These are phyloP conservation scores for Talaromyces sp. DNA, from an alignment of 2,329 filamentous ascomycete genomes.

Conservation along the genomic window DNA sequence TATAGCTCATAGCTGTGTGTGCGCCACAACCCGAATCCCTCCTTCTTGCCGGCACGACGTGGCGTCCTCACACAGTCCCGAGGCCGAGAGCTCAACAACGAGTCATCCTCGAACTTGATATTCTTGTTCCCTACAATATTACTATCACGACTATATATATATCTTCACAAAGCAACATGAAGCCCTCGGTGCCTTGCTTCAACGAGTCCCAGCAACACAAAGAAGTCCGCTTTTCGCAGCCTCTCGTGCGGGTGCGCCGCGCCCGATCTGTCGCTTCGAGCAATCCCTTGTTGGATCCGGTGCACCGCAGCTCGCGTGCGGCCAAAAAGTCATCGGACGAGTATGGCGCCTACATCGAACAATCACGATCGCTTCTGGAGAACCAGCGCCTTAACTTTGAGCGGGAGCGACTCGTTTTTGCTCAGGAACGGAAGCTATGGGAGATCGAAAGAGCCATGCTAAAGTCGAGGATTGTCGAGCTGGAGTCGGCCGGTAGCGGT, in stretches of 20 bases:
- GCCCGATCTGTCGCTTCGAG: constrained; percentile 34
- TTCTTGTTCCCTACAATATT: not conserved
- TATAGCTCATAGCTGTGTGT: not conserved
- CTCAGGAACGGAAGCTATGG: constrained; percentile 40
- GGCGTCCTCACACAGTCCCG: not conserved
- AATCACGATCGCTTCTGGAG: constrained; percentile 34
- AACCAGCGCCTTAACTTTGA: constrained; percentile 34
- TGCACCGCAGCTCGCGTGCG: constrained; percentile 16
- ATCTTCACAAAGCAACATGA: not conserved
- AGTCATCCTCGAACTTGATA: not conserved
- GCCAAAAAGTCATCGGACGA: constrained; percentile 13
- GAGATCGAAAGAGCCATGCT: constrained; percentile 38
- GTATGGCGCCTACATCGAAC: constrained; percentile 35
- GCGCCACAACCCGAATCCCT: not conserved
- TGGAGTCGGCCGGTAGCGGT: constrained; percentile 25
- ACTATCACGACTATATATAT: not conserved
- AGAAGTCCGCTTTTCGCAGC: constrained; percentile 38
- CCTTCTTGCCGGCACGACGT: not conserved
- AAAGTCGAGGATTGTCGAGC: constrained; percentile 34
- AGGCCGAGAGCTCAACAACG: not conserved
- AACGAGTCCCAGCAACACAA: constrained; percentile 23
- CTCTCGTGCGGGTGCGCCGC: constrained; percentile 30
- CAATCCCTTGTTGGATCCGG: constrained; percentile 24
- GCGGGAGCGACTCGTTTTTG: constrained; percentile 34
- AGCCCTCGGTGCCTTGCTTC: not conserved